Conservation (phyloP, 306 rosid genomes). For the Cicer arietinum region DNA sequence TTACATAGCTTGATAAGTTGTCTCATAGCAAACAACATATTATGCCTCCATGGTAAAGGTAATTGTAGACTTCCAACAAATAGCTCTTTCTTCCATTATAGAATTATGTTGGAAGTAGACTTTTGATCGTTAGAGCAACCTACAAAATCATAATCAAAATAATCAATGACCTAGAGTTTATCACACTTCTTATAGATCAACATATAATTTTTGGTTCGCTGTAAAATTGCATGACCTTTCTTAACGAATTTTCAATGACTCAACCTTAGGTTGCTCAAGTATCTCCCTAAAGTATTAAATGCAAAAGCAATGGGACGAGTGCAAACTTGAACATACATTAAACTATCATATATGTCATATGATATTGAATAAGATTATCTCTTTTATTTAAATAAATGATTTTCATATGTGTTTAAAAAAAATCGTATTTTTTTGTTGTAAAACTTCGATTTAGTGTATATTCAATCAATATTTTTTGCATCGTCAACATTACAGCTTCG, state of each 20-base stretch:
- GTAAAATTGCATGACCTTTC: background rate
- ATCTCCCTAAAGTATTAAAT: background rate
- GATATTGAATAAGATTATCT: too few species aligned
- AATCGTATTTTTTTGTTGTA: too few species aligned
- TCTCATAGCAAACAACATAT: background rate
- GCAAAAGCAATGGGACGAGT: background rate
- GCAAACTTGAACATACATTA: background rate
- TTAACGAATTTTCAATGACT: background rate
- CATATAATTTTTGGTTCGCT: background rate
- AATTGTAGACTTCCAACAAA: background rate
- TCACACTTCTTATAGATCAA: background rate
- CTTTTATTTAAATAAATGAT: too few species aligned
- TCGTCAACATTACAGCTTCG: too few species aligned
- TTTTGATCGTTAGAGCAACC: background rate
- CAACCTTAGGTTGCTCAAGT: background rate
- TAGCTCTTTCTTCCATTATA: background rate
- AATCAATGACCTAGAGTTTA: background rate
- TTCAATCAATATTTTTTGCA: too few species aligned
- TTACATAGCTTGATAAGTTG: too few species aligned
- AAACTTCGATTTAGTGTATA: too few species aligned
- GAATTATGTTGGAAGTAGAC: background rate
- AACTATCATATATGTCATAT: background rate
- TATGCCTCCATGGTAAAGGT: background rate
- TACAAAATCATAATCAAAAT: background rate
- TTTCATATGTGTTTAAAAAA: too few species aligned